phyloP scores from a whole-genome alignment of 805 yeast species.

The Cyberlindnera xishuangbannaensis region DNA sequence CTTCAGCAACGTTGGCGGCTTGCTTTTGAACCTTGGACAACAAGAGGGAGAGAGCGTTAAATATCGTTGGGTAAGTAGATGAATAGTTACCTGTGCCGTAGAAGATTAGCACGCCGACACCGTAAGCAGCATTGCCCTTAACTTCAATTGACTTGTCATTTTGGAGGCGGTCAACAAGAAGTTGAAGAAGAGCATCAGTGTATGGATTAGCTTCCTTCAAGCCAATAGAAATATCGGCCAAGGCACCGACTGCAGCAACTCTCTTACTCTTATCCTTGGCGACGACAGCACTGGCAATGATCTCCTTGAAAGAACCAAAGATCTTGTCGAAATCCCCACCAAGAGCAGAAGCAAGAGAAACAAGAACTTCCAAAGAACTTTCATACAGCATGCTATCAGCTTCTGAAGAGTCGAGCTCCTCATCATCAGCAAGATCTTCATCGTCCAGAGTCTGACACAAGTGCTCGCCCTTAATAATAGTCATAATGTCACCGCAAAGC shows the following conservation, averaged over 20 bases:
- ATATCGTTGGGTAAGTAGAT: conserved; percentile 58
- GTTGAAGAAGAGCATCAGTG: conserved; percentile 62
- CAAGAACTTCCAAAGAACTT: conserved; percentile 79
- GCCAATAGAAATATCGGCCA: conserved; percentile 83
- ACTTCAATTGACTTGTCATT: conserved; percentile 80
- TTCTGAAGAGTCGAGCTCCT: conserved; percentile 50
- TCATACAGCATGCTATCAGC: conserved; percentile 71
- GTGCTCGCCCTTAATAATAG: conserved; percentile 75
- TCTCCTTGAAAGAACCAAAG: conserved; percentile 66
- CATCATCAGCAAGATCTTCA: conserved; percentile 50
- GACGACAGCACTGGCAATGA: conserved; percentile 49
- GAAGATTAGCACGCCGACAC: conserved; percentile 72
- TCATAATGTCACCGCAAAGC: conserved; percentile 66
- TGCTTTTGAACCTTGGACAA: conserved; percentile 76
- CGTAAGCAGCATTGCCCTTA: conserved; percentile 93
- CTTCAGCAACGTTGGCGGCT: conserved; percentile 44
- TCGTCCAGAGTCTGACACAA: conserved; percentile 75
- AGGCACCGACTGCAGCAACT: conserved; percentile 78
- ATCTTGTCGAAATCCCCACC: conserved; percentile 72
- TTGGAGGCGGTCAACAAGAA: conserved; percentile 62
- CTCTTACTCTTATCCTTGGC: conserved; percentile 70
- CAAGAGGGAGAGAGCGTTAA: conserved; percentile 62
- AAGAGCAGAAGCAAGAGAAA: conserved; percentile 68
- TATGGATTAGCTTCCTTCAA: conserved; percentile 62
- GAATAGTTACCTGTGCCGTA: conserved; percentile 41